Conservation (phyloP, 1,284 basidiomycete species). For the Retiboletus flavoniger region DNA sequence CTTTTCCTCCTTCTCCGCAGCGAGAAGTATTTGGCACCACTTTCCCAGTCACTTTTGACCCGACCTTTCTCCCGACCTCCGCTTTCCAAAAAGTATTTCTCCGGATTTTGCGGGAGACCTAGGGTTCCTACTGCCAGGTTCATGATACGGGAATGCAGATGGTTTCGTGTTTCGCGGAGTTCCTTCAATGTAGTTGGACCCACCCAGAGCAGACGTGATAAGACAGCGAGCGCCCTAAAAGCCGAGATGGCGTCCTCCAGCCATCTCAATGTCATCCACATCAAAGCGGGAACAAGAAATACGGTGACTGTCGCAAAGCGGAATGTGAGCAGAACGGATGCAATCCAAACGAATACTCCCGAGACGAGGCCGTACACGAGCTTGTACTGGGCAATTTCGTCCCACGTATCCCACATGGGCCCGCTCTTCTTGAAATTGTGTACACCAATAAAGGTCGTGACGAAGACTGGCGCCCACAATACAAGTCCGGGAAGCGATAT, state of each 20-base stretch:
- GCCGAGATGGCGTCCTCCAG: constrained; percentile 79
- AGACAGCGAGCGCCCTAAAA: constrained; percentile 65
- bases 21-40: constrained; percentile 72
- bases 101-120: constrained; percentile 66
- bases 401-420: constrained; percentile 78
- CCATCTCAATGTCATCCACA: constrained; percentile 89
- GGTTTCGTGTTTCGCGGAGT: constrained; percentile 52
- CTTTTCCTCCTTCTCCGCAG: constrained; percentile 74
- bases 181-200: constrained; percentile 53
- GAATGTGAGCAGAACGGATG: constrained; percentile 54
- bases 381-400: constrained; percentile 88
- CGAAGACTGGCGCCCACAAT: constrained; percentile 77
- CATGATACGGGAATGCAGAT: constrained; percentile 62
- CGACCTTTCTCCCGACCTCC: constrained; percentile 69
- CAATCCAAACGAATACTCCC: constrained; percentile 63
- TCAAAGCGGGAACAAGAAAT: constrained; percentile 62
- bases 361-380: constrained; percentile 77
- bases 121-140: constrained; percentile 59
- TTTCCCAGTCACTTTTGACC: constrained; percentile 63
- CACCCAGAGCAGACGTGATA: constrained; percentile 64
- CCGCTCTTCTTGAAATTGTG: constrained; percentile 74
- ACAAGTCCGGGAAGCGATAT: constrained; percentile 79
- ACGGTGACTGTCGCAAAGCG: constrained; percentile 57
- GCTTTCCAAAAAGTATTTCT: constrained; percentile 55
- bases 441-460: constrained; percentile 62